Conservation (phyloP, 2,329 filamentous ascomycete species). For the Aspergillus niger region DNA sequence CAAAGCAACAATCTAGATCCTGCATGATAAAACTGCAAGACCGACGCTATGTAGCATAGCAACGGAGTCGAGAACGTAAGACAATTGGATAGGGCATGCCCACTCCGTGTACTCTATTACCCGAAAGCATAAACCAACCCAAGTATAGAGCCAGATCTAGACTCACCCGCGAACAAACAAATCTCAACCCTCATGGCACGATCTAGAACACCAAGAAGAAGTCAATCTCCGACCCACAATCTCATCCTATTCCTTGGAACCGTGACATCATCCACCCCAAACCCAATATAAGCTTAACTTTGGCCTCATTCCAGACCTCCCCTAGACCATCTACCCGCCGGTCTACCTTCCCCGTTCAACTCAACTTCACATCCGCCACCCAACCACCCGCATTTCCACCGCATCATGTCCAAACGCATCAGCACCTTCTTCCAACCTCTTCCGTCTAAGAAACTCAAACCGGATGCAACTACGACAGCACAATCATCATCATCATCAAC, state of each 20-base stretch:
- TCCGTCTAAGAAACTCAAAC: constrained; percentile 37
- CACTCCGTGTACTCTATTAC: background rate
- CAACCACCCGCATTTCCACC: background rate
- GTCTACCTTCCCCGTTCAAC: background rate
- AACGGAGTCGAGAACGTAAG: background rate
- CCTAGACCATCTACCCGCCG: background rate
- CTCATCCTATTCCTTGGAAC: background rate
- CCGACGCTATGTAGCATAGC: background rate
- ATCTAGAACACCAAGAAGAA: background rate
- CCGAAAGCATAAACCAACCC: background rate
- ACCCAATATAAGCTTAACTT: background rate
- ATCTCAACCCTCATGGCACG: background rate
- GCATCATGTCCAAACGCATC: constrained; percentile 59
- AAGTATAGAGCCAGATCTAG: background rate
- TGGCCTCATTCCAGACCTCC: background rate
- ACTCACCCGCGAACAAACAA: background rate
- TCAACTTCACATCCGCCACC: background rate
- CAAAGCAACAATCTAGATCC: background rate
- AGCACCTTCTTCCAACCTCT: constrained; percentile 67
- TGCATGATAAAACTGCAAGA: background rate
- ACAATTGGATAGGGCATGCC: background rate
- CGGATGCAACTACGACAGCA: constrained; percentile 2
- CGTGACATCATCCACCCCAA: background rate
- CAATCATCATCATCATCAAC: background rate
- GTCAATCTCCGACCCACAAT: background rate